Conservation (phyloP, 768 basidiomycete genomes). For the Rhizopogon vesiculosus region DNA sequence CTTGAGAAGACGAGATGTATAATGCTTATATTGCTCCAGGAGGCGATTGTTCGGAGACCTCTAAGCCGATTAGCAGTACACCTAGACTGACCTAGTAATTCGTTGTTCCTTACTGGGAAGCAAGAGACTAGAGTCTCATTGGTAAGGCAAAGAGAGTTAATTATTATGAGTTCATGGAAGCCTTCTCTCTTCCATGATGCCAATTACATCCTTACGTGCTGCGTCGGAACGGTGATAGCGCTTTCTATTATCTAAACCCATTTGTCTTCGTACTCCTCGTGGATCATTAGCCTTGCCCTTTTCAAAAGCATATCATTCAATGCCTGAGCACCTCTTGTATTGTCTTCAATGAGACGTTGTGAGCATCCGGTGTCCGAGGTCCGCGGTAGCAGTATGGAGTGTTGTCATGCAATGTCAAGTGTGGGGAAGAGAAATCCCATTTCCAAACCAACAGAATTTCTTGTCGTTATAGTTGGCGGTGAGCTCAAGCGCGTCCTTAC, state of each 20-base stretch:
- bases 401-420: neutral
- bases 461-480: neutral
- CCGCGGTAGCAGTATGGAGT: constrained; percentile 3
- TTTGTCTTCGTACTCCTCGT: neutral
- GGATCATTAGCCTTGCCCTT: neutral
- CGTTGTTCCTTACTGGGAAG: neutral
- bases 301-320: neutral
- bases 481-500: constrained; percentile 2
- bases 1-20: neutral
- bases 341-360: neutral
- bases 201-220: neutral
- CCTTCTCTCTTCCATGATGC: neutral
- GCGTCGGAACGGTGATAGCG: neutral
- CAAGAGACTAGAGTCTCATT: neutral
- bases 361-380: constrained; percentile 14
- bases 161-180: neutral
- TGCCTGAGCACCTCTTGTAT: neutral
- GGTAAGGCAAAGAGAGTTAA: neutral
- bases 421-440: neutral
- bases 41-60: constrained; percentile 64
- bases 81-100: neutral
- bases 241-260: neutral
- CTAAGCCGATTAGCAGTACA: constrained; percentile 7
- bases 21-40: constrained; percentile 30
- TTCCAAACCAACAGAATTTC: constrained; percentile 4